These are phyloP conservation scores for Pisolithus marmoratus DNA, from an alignment of 768 basidiomycete genomes.

Conservation along the genomic window DNA sequence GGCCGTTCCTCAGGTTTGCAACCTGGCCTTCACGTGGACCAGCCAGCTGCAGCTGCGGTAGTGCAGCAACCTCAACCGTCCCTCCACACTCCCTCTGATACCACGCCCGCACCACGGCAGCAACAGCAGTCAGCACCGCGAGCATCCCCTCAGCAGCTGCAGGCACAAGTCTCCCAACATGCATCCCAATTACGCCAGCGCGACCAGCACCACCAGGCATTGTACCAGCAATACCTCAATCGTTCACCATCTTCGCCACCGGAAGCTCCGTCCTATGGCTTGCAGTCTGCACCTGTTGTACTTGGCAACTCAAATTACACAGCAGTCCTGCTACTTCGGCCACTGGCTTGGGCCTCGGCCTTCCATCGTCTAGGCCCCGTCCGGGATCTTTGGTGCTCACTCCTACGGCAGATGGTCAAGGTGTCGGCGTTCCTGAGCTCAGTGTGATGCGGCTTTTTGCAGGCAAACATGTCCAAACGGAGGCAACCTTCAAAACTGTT, in stretches of 20 bases:
- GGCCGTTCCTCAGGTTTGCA: slow-evolving; percentile 44
- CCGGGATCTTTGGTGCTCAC: slow-evolving; percentile 76
- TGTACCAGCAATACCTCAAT: slow-evolving; percentile 87
- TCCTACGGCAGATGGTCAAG: slow-evolving; percentile 54
- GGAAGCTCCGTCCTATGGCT: slow-evolving; percentile 68
- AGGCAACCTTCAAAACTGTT: slow-evolving; percentile 98
- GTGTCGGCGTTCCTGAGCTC: slow-evolving; percentile 67
- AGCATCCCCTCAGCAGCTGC: slow-evolving; percentile 19
- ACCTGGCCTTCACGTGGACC: slow-evolving; percentile 24
- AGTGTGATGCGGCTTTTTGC: slow-evolving; percentile 97
- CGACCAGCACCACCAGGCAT: slow-evolving; percentile 82
- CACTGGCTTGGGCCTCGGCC: slow-evolving; percentile 43
- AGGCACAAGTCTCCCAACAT: slow-evolving; percentile 52
- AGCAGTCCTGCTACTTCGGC: slow-evolving; percentile 32
- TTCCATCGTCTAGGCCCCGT: slow-evolving; percentile 52
- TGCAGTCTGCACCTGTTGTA: slow-evolving; percentile 69
- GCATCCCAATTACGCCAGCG: slow-evolving; percentile 70
- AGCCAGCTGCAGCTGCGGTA: slow-evolving; percentile 48
- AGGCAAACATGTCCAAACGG: slow-evolving; percentile 82
- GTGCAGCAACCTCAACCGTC: slow-evolving; percentile 55
- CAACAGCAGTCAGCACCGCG: slow-evolving; percentile 21
- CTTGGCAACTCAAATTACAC: slow-evolving; percentile 39
- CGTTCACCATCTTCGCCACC: slow-evolving; percentile 77
- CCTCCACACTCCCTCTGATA: slow-evolving; percentile 15
- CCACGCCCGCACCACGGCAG: slow-evolving; percentile 16